phyloP scores from a whole-genome alignment of 2,329 filamentous ascomycete species.

The Mariannaea elegans region DNA sequence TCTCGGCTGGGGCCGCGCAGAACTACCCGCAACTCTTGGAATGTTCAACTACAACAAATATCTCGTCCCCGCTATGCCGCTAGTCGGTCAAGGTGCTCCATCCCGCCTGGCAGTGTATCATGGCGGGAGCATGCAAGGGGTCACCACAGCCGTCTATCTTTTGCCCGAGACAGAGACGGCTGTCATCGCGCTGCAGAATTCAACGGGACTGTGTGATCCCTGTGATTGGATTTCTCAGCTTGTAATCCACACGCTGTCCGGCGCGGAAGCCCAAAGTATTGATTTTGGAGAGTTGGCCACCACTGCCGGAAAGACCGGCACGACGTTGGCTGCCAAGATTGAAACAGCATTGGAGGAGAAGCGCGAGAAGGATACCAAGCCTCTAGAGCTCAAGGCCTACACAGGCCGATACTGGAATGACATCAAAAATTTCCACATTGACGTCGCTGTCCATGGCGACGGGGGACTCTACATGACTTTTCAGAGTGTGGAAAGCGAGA shows the following conservation, averaged over 20 bases:
- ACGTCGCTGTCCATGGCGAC: background rate
- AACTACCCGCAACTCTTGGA: background rate
- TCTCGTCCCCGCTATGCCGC: background rate
- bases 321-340: background rate
- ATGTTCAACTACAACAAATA: background rate
- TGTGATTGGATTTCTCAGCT: conserved; percentile 1
- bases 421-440: background rate
- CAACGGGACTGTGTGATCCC: background rate
- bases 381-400: background rate
- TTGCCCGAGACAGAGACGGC: background rate
- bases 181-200: background rate
- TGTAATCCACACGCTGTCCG: background rate
- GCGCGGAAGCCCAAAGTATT: background rate
- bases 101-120: background rate
- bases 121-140: conserved; percentile 1
- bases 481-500: background rate
- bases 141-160: background rate
- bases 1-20: background rate
- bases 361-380: background rate
- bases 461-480: background rate
- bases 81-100: background rate
- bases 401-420: background rate
- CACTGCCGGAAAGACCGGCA: background rate
- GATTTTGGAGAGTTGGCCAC: background rate
- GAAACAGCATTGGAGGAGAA: background rate